Evolutionary conservation across 2,329 filamentous ascomycete species (phyloP).

Genomic region (Plenodomus tracheiphilus): DNA sequence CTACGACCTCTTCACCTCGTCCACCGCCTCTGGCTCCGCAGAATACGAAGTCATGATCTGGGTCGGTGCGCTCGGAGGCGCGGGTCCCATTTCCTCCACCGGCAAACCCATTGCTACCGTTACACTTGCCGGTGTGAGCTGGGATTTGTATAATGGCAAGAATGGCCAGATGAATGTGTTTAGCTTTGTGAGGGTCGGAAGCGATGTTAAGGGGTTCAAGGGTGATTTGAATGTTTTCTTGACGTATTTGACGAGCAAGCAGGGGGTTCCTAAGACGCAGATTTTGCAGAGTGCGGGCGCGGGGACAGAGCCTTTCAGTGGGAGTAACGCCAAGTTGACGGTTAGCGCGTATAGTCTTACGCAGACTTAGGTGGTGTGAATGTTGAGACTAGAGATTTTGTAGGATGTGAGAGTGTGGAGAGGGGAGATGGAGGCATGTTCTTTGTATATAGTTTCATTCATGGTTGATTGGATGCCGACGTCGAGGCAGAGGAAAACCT

Average conservation of each 20-base stretch:
- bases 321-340: constrained; percentile 52
- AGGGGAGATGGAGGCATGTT: no score
- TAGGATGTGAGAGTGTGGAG: no score
- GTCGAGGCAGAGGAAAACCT: no score
- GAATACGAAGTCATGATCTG: constrained; percentile 70
- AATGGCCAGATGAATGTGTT: constrained; percentile 64
- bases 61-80: constrained; percentile 61
- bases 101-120: constrained; percentile 58
- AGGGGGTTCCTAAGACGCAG: constrained; percentile 55
- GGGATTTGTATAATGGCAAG: constrained; percentile 63
- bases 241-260: constrained; percentile 55
- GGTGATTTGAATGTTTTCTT: constrained; percentile 63
- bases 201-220: constrained; percentile 55
- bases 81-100: constrained; percentile 62
- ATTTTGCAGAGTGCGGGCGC: constrained; percentile 58
- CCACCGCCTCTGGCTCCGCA: constrained; percentile 49
- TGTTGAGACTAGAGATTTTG: no score
- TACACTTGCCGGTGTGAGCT: constrained; percentile 58
- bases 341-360: constrained; percentile 45
- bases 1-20: constrained; percentile 64
- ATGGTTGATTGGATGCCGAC: no score
- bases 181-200: constrained; percentile 57
- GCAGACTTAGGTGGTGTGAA: constrained; percentile 16
- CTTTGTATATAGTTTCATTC: no score
- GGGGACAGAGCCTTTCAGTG: constrained; percentile 62